Base-by-base conservation (phyloP, 2,329 filamentous ascomycete species). In the Botrytis paeoniae region DNA sequence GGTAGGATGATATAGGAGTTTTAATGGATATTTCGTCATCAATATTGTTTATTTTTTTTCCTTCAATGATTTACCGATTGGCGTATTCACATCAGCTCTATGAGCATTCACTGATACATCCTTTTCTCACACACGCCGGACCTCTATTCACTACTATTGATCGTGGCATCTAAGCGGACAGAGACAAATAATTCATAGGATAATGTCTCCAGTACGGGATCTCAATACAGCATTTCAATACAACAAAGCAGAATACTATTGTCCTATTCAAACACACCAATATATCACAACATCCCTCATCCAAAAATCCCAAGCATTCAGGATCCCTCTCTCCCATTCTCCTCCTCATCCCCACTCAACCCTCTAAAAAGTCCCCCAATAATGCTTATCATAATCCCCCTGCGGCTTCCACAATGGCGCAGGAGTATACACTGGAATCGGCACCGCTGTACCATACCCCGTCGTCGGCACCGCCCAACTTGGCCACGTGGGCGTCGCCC, bases 371-470 rank as follows among this genome's bases (percentile, higher is more conserved):
- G 62, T 48, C 16, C 70, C 70, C 70, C 70, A 72, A 59, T 72
- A 72, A 60, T 72, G 70, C 37, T 60, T 60, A 60, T 72, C 62
- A 60, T 72, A 72, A 45, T 72, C 70, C 1, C 70, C 62, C 22
- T 66, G 48, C 0, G 74, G 72, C 18, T 62, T 75, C 82, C 82
- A 83, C 59, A 82, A 74, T 25, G 78, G 76, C 62, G 78, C 77
- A 12, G 81, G 82, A 1, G 78, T 76, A 39, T 79, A 79, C 18
- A 78, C 80, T 0, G 82, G 77, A 66, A 78, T 78, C 2, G 76
- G 76, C 48, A 73, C 51, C 39, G 72, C 76, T 76, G 79, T 68
- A 1, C 70, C 70, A 37, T 57, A 68, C 16, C 62, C 70, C 39
- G 45, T 60, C 14, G n/a, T 48, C 3, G 62, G 48, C 5, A 32